phyloP scores from a whole-genome alignment of 495 filamentous ascomycete species.

The Cudoniella acicularis region DNA sequence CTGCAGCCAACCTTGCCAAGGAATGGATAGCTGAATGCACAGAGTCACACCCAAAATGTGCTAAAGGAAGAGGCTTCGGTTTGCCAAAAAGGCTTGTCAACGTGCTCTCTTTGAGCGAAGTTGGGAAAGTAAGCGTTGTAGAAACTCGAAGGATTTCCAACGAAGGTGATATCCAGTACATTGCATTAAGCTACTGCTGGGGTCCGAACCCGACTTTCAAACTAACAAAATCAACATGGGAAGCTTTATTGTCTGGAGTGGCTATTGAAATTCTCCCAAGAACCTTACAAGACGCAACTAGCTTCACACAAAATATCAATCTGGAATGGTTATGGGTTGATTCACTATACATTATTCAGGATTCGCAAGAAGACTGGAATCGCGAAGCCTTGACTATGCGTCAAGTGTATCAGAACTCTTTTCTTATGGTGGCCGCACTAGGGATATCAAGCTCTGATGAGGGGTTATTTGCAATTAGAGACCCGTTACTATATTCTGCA shows the following conservation, averaged over 20 bases:
- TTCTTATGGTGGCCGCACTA: slow-evolving; percentile 1
- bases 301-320: neutral
- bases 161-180: too few species aligned
- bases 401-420: neutral
- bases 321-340: neutral
- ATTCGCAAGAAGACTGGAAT: slow-evolving; percentile 7
- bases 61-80: too few species aligned
- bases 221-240: neutral
- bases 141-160: too few species aligned
- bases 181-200: slow-evolving; percentile 30
- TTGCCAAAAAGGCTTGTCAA: too few species aligned
- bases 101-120: too few species aligned
- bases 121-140: too few species aligned
- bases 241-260: neutral
- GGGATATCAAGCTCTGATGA: neutral
- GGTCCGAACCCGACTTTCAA: neutral
- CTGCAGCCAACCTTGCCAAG: too few species aligned
- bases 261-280: neutral
- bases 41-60: too few species aligned
- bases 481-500: neutral
- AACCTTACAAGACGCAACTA: slow-evolving; percentile 3
- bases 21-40: too few species aligned
- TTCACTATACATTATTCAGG: neutral
- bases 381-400: slow-evolving; percentile 4
- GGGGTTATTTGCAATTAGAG: neutral